A percentile compares a stretch with the other conserved stretches of the same genome.
These are phyloP conservation scores for Anastatica hierochuntica DNA, from an alignment of 345 rosid species.

Conservation along the genomic window DNA sequence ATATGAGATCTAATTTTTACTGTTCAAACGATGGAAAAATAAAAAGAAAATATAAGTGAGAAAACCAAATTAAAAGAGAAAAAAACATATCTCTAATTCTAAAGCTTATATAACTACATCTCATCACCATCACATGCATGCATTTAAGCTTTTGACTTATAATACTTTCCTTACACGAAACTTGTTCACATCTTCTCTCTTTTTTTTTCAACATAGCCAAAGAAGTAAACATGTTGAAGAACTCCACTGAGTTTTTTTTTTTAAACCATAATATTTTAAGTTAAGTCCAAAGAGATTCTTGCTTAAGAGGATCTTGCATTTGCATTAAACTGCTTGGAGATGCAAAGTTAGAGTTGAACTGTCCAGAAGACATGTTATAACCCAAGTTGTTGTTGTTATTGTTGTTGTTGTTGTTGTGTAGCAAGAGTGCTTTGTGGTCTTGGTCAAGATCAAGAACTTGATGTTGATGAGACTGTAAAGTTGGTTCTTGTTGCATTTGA, in stretches of 20 bases:
- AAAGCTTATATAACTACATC: constrained; percentile 11
- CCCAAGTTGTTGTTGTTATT: constrained; percentile 21
- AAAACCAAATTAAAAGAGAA: constrained; percentile 2
- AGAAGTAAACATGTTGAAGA: constrained; percentile 20
- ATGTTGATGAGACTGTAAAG: constrained; percentile 28
- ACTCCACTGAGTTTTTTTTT: neutral
- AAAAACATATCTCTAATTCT: constrained; percentile 13
- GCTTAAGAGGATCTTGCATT: constrained; percentile 57
- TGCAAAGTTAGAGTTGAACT: constrained; percentile 41
- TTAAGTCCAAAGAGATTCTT: constrained; percentile 69
- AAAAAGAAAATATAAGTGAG: neutral
- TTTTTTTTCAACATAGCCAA: constrained; percentile 12
- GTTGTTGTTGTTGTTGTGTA: constrained; percentile 13
- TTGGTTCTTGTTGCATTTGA: constrained; percentile 62
- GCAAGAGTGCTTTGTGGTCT: constrained; percentile 38
- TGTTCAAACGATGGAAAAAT: constrained; percentile 16
- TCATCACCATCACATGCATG: constrained; percentile 28
- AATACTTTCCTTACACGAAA: constrained; percentile 29
- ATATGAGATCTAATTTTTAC: constrained; percentile 25
- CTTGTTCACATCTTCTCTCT: constrained; percentile 17
- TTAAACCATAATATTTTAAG: neutral
- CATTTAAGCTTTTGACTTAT: constrained; percentile 27
- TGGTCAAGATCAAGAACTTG: constrained; percentile 29
- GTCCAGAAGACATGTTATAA: constrained; percentile 23
- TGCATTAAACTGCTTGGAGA: constrained; percentile 46